Evolutionary conservation across 352 stramenopile species (phyloP).

Genomic region (Aphanomyces invadans): DNA sequence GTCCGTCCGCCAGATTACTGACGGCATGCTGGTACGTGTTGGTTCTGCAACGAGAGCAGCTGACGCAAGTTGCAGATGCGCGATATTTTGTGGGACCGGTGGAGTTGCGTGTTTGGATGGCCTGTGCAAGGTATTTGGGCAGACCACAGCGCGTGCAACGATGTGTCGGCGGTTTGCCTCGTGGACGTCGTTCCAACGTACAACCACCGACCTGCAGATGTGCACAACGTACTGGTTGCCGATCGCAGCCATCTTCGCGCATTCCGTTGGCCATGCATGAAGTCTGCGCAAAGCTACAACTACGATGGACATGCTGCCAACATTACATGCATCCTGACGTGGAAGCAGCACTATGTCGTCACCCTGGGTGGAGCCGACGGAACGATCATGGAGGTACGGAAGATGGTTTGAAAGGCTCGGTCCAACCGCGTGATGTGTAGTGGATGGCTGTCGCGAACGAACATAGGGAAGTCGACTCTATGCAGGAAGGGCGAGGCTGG

Average conservation of each 20-base stretch:
- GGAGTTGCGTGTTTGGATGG: constrained; percentile 67
- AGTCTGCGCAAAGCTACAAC: constrained; percentile 34
- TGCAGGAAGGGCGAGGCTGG: neutral
- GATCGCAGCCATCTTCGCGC: constrained; percentile 40
- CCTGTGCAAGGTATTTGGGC: constrained; percentile 52
- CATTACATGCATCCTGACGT: constrained; percentile 48
- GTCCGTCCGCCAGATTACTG: constrained; percentile 51
- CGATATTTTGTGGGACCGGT: constrained; percentile 52
- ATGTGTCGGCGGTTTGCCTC: constrained; percentile 39
- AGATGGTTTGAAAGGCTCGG: too few species aligned
- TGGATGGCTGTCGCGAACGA: constrained; percentile 2
- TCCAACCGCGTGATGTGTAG: neutral
- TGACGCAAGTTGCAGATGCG: constrained; percentile 30
- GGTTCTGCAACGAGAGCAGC: too few species aligned
- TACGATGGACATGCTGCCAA: constrained; percentile 42
- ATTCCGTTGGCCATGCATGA: constrained; percentile 43
- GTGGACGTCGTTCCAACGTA: neutral
- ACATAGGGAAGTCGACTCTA: neutral
- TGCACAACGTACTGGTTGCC: constrained; percentile 5
- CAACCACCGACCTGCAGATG: neutral
- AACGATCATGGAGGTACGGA: constrained; percentile 44
- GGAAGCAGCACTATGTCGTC: constrained; percentile 41
- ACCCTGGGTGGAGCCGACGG: constrained; percentile 49
- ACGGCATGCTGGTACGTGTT: constrained; percentile 38
- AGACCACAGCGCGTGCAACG: constrained; percentile 42